A percentile compares a stretch with the other conserved stretches of the same genome.
phyloP scores from a whole-genome alignment of 2,329 filamentous ascomycete species.

The Fusarium heterosporum region DNA sequence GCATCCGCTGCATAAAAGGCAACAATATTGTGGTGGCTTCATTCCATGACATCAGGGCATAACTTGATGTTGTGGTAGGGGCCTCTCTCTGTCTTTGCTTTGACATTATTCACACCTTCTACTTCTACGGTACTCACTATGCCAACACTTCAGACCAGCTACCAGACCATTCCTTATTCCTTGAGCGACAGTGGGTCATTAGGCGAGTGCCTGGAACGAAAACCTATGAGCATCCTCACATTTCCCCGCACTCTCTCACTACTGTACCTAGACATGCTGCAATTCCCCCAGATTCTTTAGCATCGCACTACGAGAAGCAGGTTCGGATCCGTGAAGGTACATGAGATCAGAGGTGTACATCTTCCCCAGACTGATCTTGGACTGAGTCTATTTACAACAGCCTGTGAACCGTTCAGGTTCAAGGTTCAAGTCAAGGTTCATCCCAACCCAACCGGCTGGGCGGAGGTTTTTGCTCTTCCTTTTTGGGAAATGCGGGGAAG shows the following conservation, averaged over 20 bases:
- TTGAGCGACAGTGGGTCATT: conserved; percentile 22
- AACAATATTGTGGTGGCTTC: conserved; percentile 20
- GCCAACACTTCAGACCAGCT: conserved; percentile 17
- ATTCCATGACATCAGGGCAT: conserved; percentile 5
- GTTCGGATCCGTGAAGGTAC: conserved; percentile 41
- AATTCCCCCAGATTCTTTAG: conserved; percentile 32
- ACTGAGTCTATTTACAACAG: conserved; percentile 20
- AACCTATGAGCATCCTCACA: conserved; percentile 12
- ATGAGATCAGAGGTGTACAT: conserved; percentile 28
- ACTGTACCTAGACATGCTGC: conserved; percentile 1
- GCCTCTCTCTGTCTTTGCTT: not conserved
- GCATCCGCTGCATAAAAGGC: conserved; percentile 25
- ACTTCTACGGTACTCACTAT: conserved; percentile 1
- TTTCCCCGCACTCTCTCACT: conserved; percentile 37
- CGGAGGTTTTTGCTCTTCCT: conserved; percentile 27
- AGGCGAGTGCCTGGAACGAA: conserved; percentile 6
- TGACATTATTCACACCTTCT: not conserved
- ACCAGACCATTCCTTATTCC: conserved; percentile 20
- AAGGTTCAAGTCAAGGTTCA: too few relatives aligned
- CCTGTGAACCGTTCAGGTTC: conserved; percentile 32
- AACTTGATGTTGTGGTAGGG: conserved; percentile 2
- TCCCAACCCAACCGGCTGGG: conserved; percentile 45
- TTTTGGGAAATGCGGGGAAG: conserved; percentile 45
- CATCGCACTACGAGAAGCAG: conserved; percentile 37
- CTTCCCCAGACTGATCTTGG: conserved; percentile 34